Percentiles rank a stretch among this genome's conserved stretches.
These are phyloP conservation scores for Phytopythium vexans DNA, from an alignment of 352 stramenopile species.

Conservation along the genomic window DNA sequence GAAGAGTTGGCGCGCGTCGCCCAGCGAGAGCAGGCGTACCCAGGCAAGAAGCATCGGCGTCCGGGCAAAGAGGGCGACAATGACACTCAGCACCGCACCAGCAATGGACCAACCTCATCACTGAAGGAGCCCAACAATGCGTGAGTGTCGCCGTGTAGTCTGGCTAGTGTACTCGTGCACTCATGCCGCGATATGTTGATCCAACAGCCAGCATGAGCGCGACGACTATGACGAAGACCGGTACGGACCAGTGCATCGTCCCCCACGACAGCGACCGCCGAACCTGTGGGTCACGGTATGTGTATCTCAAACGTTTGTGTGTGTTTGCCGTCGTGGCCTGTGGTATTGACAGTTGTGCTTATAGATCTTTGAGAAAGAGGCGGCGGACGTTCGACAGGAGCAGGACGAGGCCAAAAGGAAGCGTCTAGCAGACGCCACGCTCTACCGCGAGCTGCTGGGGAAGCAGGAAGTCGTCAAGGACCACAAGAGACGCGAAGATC, in stretches of 20 bases:
- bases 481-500: slow-evolving; percentile 19
- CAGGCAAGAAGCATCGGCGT: slow-evolving; percentile 2
- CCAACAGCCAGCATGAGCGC: neutral
- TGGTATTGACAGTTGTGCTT: neutral
- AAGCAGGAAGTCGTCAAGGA: slow-evolving; percentile 44
- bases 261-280: slow-evolving; percentile 37
- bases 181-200: too few relatives aligned
- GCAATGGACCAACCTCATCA: too few relatives aligned
- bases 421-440: slow-evolving; percentile 28
- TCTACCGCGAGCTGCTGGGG: slow-evolving; percentile 37
- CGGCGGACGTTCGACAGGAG: slow-evolving; percentile 48
- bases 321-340: neutral
- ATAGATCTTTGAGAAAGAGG: slow-evolving; percentile 60
- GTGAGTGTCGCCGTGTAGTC: neutral
- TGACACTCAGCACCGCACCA: neutral
- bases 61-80: neutral
- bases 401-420: slow-evolving; percentile 40
- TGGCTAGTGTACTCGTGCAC: too few relatives aligned
- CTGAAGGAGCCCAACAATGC: neutral
- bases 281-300: slow-evolving; percentile 56
- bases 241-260: slow-evolving; percentile 43
- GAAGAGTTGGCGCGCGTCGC: slow-evolving; percentile 54
- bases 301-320: neutral
- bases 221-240: slow-evolving; percentile 60
- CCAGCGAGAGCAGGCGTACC: slow-evolving; percentile 16